Evolutionary conservation across 2,329 filamentous ascomycete species (phyloP), one percentile per base, ranked within the genome.

Genomic region (Fusarium coicis): DNA sequence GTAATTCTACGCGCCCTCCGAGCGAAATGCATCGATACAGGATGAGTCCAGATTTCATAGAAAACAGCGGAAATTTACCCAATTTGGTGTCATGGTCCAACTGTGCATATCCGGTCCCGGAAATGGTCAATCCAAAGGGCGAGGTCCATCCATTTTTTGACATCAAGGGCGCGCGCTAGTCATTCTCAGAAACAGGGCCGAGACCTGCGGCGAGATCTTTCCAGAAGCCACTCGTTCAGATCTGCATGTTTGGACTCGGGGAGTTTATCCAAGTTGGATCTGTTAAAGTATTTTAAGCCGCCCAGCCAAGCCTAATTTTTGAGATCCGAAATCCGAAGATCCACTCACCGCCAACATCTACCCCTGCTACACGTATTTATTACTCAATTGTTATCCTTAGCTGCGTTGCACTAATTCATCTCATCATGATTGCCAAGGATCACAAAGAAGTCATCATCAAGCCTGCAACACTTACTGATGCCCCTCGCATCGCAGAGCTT

Each of bases 401-500:
- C 5, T 23, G 8, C 7, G 11, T 19, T 50, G 0, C 47, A 19
- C 14, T 8, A 6, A 11, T 5, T 15, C 10, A 1, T 4, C 15
- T 7, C 15, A 28, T 47, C 21, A 73, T 73, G 66, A 19, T 56
- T 8, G 53, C 21, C 2, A 34, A 47, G 19, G 26, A 46, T 21
- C 40, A 34, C 2, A 63, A 68, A 9, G 21, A 59, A 2, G 32
- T 65, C 16, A 39, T 30, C 1, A 47, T 77, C 30, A 68, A 66
- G 7, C 44, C 11, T 7, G 75, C 70, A 28, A 53, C 15, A 9
- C 18, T 40, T 10, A 4, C 39, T 1, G 75, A 77, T 44, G 74
- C 63, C 0, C 2, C 23, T 9, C 39, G 28, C 40, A 82, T 86
- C 49, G 72, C 79, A 26, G 55, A 75, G 10, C 76, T 86, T 2